Percentiles rank a stretch among this genome's conserved stretches.
Conservation (phyloP, 441 rosid species). For the Biscutella laevigata region DNA sequence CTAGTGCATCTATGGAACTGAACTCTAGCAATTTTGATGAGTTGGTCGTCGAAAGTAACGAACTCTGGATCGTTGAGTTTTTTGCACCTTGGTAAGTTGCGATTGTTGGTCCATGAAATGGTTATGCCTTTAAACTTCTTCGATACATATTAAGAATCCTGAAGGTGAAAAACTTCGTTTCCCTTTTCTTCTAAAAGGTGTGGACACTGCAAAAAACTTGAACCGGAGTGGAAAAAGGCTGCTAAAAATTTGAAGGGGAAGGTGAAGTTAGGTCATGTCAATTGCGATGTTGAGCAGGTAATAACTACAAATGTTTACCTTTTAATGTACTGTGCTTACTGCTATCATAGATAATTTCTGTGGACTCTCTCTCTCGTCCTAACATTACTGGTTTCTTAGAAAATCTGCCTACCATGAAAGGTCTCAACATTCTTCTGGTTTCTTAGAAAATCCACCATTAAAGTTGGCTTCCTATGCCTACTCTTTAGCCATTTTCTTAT, state of each 20-base stretch:
- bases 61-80: slow-evolving; percentile 94
- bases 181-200: slow-evolving; percentile 43
- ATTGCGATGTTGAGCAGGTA: slow-evolving; percentile 92
- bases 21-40: slow-evolving; percentile 83
- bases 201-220: slow-evolving; percentile 95
- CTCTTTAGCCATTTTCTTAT: neutral
- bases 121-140: slow-evolving; percentile 2
- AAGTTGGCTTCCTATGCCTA: neutral
- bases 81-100: slow-evolving; percentile 89
- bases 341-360: neutral
- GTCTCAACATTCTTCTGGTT: neutral
- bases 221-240: slow-evolving; percentile 99
- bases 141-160: neutral
- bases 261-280: slow-evolving; percentile 94
- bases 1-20: slow-evolving; percentile 68
- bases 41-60: slow-evolving; percentile 85
- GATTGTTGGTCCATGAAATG: neutral
- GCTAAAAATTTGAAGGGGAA: slow-evolving; percentile 89
- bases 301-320: neutral
- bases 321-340: neutral
- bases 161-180: slow-evolving; percentile 1
- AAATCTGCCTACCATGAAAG: no score
- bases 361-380: neutral
- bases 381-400: no score
- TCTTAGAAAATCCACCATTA: neutral